These are phyloP conservation scores for Scheffersomyces titani DNA, from an alignment of 1,139 yeast species.

Conservation along the genomic window DNA sequence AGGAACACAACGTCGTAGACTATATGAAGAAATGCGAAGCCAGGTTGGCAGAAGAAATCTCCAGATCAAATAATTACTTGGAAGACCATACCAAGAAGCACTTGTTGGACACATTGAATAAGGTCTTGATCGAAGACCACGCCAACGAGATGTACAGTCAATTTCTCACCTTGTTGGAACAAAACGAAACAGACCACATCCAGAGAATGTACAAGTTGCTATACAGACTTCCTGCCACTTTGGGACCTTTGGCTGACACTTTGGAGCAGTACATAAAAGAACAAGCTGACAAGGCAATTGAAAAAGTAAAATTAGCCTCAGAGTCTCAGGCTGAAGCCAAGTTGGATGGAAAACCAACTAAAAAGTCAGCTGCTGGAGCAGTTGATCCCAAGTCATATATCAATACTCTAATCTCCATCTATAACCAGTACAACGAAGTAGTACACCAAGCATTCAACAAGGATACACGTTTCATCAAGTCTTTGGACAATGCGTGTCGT, in stretches of 20 bases:
- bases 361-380: conserved; percentile 26
- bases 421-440: conserved; percentile 65
- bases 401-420: conserved; percentile 71
- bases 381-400: conserved; percentile 81
- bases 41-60: conserved; percentile 79
- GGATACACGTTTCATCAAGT: conserved; percentile 79
- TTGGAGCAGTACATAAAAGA: conserved; percentile 74
- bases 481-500: conserved; percentile 88
- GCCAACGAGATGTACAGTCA: conserved; percentile 77
- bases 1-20: conserved; percentile 81
- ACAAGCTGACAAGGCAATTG: conserved; percentile 71
- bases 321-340: conserved; percentile 25
- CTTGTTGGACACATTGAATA: conserved; percentile 72
- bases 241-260: conserved; percentile 73
- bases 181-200: conserved; percentile 75
- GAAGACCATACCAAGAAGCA: conserved; percentile 86
- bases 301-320: conserved; percentile 58
- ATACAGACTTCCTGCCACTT: conserved; percentile 70
- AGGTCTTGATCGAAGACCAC: conserved; percentile 76
- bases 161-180: conserved; percentile 70
- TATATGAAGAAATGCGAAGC: conserved; percentile 86
- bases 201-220: conserved; percentile 77
- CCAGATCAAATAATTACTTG: conserved; percentile 73
- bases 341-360: conserved; percentile 12
- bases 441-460: conserved; percentile 71